These are phyloP conservation scores for Aspergillus ellipticus DNA, from an alignment of 495 filamentous ascomycete species.

Conservation along the genomic window DNA sequence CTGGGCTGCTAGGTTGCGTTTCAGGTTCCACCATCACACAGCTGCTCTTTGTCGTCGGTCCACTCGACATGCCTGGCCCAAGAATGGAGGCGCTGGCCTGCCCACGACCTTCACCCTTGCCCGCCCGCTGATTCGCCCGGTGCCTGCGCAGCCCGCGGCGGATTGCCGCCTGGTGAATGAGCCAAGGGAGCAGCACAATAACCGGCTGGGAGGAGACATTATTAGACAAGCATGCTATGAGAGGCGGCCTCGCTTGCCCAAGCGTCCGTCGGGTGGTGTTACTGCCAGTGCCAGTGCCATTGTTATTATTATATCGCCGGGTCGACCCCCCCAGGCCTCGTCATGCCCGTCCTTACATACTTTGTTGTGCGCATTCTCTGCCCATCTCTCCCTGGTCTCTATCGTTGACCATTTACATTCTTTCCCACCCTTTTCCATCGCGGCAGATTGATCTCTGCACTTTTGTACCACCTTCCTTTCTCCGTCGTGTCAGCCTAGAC, in stretches of 20 bases:
- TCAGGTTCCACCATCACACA: slow-evolving; percentile 13
- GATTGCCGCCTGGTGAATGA: slow-evolving; percentile 6
- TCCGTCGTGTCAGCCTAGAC: slow-evolving; percentile 17
- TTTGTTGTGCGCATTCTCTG: slow-evolving; percentile 13
- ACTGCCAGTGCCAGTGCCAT: background rate
- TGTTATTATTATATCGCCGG: slow-evolving; percentile 10
- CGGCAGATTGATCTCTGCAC: slow-evolving; percentile 22
- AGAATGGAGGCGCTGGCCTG: slow-evolving; percentile 11
- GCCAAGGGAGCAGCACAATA: background rate
- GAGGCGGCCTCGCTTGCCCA: background rate
- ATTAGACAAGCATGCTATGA: background rate
- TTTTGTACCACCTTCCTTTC: slow-evolving; percentile 6
- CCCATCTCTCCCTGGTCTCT: slow-evolving; percentile 7
- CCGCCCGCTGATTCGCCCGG: slow-evolving; percentile 5
- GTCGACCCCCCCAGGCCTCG: slow-evolving; percentile 4
- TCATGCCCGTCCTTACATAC: slow-evolving; percentile 11
- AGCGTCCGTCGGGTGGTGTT: background rate
- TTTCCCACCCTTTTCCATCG: slow-evolving; percentile 11
- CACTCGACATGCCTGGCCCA: slow-evolving; percentile 12
- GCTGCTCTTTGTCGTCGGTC: slow-evolving; percentile 8
- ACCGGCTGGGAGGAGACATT: background rate
- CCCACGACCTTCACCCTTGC: background rate
- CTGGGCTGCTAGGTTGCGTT: slow-evolving; percentile 12
- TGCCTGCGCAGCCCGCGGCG: background rate
- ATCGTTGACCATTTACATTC: slow-evolving; percentile 16